Evolutionary conservation across 495 filamentous ascomycete species (phyloP).

Genomic region (Podospora fimiseda): DNA sequence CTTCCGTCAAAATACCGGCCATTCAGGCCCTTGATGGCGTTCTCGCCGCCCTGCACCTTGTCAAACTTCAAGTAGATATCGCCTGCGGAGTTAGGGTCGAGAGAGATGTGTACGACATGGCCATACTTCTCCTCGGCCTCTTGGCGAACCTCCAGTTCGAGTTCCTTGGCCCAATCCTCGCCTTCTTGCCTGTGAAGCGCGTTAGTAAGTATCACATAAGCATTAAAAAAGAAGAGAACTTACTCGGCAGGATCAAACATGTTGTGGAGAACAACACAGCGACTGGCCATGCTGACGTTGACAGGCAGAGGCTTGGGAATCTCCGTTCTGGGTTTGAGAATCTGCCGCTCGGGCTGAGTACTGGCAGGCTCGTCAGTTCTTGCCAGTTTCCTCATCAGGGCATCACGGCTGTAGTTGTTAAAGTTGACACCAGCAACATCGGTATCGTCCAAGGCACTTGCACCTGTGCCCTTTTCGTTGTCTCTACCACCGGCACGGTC

Average conservation of each 20-base stretch:
- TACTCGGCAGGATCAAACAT: slow-evolving; percentile 94
- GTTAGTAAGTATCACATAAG: slow-evolving; percentile 28
- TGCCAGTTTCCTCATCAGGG: slow-evolving; percentile 95
- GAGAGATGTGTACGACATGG: slow-evolving; percentile 92
- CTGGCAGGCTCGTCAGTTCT: slow-evolving; percentile 82
- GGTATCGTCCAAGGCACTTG: slow-evolving; percentile 94
- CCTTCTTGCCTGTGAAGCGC: slow-evolving; percentile 68
- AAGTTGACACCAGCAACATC: slow-evolving; percentile 98
- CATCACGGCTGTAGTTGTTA: slow-evolving; percentile 96
- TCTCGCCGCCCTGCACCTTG: slow-evolving; percentile 87
- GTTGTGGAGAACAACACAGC: slow-evolving; percentile 89
- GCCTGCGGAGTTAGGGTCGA: slow-evolving; percentile 89
- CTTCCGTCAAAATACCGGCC: slow-evolving; percentile 89
- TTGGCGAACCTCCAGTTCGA: slow-evolving; percentile 87
- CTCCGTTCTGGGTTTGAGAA: slow-evolving; percentile 74
- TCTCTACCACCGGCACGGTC: slow-evolving; percentile 90
- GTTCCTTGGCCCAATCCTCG: slow-evolving; percentile 82
- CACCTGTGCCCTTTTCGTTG: slow-evolving; percentile 83
- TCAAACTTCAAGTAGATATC: slow-evolving; percentile 99
- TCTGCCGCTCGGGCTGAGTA: slow-evolving; percentile 57
- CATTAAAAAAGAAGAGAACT: slow-evolving; percentile 30
- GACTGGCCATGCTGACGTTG: slow-evolving; percentile 86
- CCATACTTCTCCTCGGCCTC: slow-evolving; percentile 97
- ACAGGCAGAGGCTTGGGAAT: slow-evolving; percentile 69
- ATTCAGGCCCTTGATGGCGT: slow-evolving; percentile 95